phyloP scores from a whole-genome alignment of 176 grass and related monocot species.

The Musa troglodytarum region DNA sequence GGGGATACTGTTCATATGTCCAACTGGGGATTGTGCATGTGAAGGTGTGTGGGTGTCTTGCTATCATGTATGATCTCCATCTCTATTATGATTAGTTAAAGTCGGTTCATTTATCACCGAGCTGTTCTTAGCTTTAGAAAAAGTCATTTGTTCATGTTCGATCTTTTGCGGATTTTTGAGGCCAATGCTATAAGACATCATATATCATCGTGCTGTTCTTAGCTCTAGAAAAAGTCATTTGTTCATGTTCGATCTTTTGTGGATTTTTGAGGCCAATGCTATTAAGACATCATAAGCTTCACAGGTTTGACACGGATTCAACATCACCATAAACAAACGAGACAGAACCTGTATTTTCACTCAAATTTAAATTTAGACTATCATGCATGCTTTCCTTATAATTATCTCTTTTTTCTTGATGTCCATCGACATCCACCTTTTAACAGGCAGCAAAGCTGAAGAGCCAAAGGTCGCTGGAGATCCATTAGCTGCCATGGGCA shows the following conservation, averaged over 20 bases:
- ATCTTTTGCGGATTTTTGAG: background rate
- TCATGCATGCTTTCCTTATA: background rate
- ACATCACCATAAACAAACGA: too few relatives aligned
- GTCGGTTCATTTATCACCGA: background rate
- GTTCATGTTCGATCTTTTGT: too few relatives aligned
- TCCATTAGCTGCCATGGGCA: slow-evolving; percentile 27
- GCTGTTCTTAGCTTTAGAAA: background rate
- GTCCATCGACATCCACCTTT: background rate
- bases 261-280: background rate
- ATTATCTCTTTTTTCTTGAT: background rate
- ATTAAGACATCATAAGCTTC: background rate
- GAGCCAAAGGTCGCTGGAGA: slow-evolving; percentile 44
- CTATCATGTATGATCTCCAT: background rate
- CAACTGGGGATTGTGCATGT: too few relatives aligned
- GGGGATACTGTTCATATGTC: too few relatives aligned
- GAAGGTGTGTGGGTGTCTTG: too few relatives aligned
- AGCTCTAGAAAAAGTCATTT: too few relatives aligned
- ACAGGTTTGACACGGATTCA: background rate
- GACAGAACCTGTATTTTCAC: too few relatives aligned
- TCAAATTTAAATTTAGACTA: background rate
- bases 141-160: too few relatives aligned
- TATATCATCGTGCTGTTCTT: background rate
- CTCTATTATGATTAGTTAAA: background rate
- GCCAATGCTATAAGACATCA: background rate
- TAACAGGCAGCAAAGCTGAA: slow-evolving; percentile 47